Evolutionary conservation across 805 yeast species (phyloP).

Genomic region (Saturnispora bothae): DNA sequence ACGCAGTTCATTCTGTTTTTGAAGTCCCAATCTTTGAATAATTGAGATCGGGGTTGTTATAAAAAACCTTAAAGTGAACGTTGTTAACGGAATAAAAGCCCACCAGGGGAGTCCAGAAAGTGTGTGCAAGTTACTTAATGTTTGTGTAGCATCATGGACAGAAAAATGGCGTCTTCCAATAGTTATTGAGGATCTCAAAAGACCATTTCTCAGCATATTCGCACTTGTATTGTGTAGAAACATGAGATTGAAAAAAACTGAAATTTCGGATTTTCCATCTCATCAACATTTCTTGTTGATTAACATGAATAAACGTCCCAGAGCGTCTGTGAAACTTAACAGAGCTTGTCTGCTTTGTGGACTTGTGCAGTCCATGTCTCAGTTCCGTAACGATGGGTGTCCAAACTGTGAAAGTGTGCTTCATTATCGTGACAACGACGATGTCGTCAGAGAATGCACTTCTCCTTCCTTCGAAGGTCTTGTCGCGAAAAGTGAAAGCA

Average conservation of each 20-base stretch:
- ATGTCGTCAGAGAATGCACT: conserved; percentile 80
- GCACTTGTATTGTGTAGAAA: no score
- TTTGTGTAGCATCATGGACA: conserved; percentile 20
- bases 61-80: conserved; percentile 51
- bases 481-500: conserved; percentile 80
- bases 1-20: conserved; percentile 58
- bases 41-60: conserved; percentile 76
- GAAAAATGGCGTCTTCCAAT: conserved; percentile 1
- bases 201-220: no score
- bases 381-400: conserved; percentile 78
- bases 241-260: not conserved
- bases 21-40: conserved; percentile 55
- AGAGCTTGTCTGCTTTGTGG: conserved; percentile 98
- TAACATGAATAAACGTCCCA: conserved; percentile 21
- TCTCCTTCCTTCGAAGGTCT: conserved; percentile 94
- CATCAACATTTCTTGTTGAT: not conserved
- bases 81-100: conserved; percentile 62
- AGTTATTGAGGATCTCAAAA: not conserved
- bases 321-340: conserved; percentile 48
- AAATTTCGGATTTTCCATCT: not conserved
- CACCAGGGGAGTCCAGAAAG: conserved; percentile 73
- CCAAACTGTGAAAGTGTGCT: conserved; percentile 92
- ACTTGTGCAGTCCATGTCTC: conserved; percentile 66
- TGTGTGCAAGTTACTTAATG: conserved; percentile 40
- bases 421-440: conserved; percentile 66